These are phyloP conservation scores for Trichophyton verrucosum DNA, from an alignment of 2,329 filamentous ascomycete genomes.

Conservation along the genomic window DNA sequence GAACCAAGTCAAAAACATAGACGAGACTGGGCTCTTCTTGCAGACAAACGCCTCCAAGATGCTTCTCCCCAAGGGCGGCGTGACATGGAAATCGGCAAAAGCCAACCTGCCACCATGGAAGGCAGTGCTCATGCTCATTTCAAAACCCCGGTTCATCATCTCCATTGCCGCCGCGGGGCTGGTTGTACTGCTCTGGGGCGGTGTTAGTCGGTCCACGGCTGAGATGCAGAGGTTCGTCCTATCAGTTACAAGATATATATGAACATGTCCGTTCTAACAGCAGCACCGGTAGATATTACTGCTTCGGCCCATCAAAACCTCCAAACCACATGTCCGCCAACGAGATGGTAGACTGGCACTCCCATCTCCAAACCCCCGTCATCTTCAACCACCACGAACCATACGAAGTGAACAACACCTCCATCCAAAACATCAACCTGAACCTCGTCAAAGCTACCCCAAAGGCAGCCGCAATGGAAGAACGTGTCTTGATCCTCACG, in stretches of 20 bases:
- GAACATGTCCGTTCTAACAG: too few relatives aligned
- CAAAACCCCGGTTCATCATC: constrained; percentile 65
- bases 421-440: constrained; percentile 69
- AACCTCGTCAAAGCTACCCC: constrained; percentile 72
- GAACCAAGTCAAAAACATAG: not conserved
- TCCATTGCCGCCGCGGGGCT: constrained; percentile 57
- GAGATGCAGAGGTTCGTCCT: constrained; percentile 75
- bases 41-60: constrained; percentile 26
- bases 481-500: constrained; percentile 82
- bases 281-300: constrained; percentile 62
- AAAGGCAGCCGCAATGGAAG: constrained; percentile 65
- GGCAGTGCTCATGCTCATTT: constrained; percentile 57
- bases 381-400: constrained; percentile 92
- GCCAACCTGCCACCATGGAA: constrained; percentile 65
- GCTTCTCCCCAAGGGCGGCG: constrained; percentile 80
- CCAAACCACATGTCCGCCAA: constrained; percentile 91
- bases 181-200: constrained; percentile 75
- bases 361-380: constrained; percentile 80
- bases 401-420: constrained; percentile 66
- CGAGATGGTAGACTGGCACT: constrained; percentile 80
- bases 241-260: not conserved
- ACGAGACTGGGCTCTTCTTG: not conserved
- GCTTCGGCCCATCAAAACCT: constrained; percentile 89
- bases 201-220: constrained; percentile 63
- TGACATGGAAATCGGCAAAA: constrained; percentile 85